Evolutionary conservation across 2,329 filamentous ascomycete species (phyloP).

Genomic region (Knufia fluminis): DNA sequence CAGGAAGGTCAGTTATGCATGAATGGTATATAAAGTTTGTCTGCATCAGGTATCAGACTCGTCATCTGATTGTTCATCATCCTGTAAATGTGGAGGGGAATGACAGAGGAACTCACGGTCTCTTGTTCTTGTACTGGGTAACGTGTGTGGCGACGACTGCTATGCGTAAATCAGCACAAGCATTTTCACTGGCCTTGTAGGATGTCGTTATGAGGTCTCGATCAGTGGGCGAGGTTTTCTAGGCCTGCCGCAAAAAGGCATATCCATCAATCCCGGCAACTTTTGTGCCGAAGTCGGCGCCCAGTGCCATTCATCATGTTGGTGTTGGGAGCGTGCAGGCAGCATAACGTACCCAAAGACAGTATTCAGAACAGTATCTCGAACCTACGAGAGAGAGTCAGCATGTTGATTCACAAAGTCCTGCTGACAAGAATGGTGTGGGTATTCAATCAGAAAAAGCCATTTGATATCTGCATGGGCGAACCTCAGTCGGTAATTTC

Average conservation of each 20-base stretch:
- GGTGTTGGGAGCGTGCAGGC: slow-evolving; percentile 24
- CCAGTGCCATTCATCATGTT: slow-evolving; percentile 95
- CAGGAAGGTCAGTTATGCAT: slow-evolving; percentile 44
- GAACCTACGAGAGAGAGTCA: background rate
- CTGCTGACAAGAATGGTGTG: background rate
- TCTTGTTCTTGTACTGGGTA: too few relatives aligned
- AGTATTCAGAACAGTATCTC: too few relatives aligned
- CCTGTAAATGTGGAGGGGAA: too few relatives aligned
- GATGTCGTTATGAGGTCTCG: background rate
- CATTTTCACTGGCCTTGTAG: background rate
- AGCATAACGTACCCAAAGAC: background rate
- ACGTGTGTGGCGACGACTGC: too few relatives aligned
- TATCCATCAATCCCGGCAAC: slow-evolving; percentile 64
- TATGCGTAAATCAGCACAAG: too few relatives aligned
- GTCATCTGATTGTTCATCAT: slow-evolving; percentile 51
- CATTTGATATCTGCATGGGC: slow-evolving; percentile 72
- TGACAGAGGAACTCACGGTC: too few relatives aligned
- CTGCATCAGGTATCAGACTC: slow-evolving; percentile 57
- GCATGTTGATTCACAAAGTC: background rate
- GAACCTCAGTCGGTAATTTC: slow-evolving; percentile 91
- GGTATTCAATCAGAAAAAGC: slow-evolving; percentile 62
- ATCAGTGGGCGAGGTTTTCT: slow-evolving; percentile 99
- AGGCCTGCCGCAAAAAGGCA: slow-evolving; percentile 93
- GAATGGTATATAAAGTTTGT: slow-evolving; percentile 51
- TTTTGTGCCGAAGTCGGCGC: slow-evolving; percentile 61